Evolutionary conservation across 106 monocot genomes (phyloP).

Genomic region (Allium cepa): DNA sequence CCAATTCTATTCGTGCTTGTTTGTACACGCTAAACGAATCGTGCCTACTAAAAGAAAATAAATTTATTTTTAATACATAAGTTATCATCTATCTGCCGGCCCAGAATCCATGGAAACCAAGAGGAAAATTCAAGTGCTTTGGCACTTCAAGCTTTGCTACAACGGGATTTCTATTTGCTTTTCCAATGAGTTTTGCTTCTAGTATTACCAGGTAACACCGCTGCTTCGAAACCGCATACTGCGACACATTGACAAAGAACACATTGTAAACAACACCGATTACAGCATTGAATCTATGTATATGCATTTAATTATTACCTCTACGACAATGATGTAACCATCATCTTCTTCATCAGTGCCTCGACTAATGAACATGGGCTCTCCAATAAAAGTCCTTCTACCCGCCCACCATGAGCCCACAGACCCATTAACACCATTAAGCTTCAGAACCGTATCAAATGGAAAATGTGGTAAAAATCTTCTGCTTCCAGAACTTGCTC

Average conservation of each 20-base stretch:
- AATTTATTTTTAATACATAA: no score
- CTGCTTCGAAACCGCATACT: slow-evolving; percentile 76
- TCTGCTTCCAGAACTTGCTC: slow-evolving; percentile 34
- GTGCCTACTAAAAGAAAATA: no score
- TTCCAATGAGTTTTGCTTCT: slow-evolving; percentile 64
- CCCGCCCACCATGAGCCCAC: slow-evolving; percentile 53
- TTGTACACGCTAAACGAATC: no score
- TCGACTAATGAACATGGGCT: slow-evolving; percentile 60
- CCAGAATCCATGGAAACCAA: slow-evolving; percentile 96
- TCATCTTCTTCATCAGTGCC: slow-evolving; percentile 63
- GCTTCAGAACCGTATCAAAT: slow-evolving; percentile 66
- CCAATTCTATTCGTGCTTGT: no score
- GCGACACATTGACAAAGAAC: slow-evolving; percentile 2
- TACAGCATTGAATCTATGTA: no score
- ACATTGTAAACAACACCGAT: not conserved
- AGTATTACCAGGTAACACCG: slow-evolving; percentile 71
- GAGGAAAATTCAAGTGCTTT: slow-evolving; percentile 60
- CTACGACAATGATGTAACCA: slow-evolving; percentile 68
- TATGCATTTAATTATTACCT: slow-evolving; percentile 35
- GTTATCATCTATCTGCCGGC: slow-evolving; percentile 9
- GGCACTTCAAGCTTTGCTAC: slow-evolving; percentile 83
- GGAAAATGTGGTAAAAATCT: slow-evolving; percentile 69
- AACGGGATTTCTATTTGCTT: slow-evolving; percentile 20
- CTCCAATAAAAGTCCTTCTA: slow-evolving; percentile 56
- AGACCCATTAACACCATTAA: slow-evolving; percentile 26